Percentiles rank a stretch among this genome's conserved stretches.
phyloP scores from a whole-genome alignment of 2,329 filamentous ascomycete genomes.

The Onygena corvina region DNA sequence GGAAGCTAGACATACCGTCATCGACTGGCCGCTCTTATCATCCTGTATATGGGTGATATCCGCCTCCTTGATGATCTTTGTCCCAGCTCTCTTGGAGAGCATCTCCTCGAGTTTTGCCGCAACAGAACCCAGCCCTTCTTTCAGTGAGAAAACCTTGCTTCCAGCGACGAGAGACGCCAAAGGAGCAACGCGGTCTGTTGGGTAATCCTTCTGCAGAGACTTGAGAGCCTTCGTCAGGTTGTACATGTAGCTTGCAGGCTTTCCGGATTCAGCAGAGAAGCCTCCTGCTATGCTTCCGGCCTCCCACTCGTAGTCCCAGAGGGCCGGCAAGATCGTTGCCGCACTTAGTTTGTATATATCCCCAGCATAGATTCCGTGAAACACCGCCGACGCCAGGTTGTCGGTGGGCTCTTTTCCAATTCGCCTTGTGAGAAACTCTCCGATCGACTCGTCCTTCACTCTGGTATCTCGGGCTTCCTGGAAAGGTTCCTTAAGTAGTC shows the following conservation, averaged over 20 bases:
- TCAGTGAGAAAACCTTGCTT: neutral
- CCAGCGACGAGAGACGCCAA: neutral
- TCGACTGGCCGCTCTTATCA: neutral
- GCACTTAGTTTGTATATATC: slow-evolving; percentile 71
- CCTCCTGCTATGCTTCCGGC: neutral
- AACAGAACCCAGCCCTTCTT: neutral
- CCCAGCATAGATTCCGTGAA: slow-evolving; percentile 88
- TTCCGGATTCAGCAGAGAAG: neutral
- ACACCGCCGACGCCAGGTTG: slow-evolving; percentile 60
- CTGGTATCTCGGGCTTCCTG: slow-evolving; percentile 48
- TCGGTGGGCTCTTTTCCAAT: slow-evolving; percentile 48
- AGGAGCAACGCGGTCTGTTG: neutral
- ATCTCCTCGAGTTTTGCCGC: neutral
- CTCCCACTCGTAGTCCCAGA: slow-evolving; percentile 27
- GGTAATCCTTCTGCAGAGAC: neutral
- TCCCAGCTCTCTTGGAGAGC: neutral
- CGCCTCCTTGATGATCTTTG: neutral
- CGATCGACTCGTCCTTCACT: slow-evolving; percentile 60
- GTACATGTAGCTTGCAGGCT: neutral
- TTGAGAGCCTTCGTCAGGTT: neutral
- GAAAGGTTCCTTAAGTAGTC: slow-evolving; percentile 54
- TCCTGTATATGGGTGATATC: neutral
- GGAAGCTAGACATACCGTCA: neutral
- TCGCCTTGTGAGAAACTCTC: slow-evolving; percentile 49
- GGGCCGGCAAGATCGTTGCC: slow-evolving; percentile 46